Conservation (phyloP, 352 stramenopile species). For the Phytophthora syringae region DNA sequence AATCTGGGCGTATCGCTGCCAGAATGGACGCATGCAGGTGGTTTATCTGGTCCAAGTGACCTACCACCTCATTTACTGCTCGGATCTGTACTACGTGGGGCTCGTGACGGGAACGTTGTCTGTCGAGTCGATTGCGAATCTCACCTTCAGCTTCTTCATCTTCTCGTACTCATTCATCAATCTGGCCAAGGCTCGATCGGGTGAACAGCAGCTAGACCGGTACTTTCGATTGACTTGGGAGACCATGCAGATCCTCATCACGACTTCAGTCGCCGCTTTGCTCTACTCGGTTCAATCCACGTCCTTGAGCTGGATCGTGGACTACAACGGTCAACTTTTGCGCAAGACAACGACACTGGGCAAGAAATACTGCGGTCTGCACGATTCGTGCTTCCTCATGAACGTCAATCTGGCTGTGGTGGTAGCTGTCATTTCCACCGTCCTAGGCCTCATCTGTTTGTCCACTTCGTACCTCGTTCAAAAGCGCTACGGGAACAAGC, state of each 20-base stretch:
- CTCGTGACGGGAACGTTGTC: slow-evolving; percentile 34
- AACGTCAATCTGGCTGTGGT: slow-evolving; percentile 24
- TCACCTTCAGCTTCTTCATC: slow-evolving; percentile 28
- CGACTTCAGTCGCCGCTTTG: slow-evolving; percentile 6
- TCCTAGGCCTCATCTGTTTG: slow-evolving; percentile 5
- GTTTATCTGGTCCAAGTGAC: slow-evolving; percentile 25
- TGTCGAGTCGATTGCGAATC: slow-evolving; percentile 25
- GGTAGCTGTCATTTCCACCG: slow-evolving; percentile 15
- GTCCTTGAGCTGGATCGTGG: slow-evolving; percentile 30
- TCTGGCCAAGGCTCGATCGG: slow-evolving; percentile 28
- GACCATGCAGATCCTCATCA: slow-evolving; percentile 28
- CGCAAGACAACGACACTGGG: slow-evolving; percentile 23
- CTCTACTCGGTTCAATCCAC: slow-evolving; percentile 21
- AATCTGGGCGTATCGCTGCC: no score
- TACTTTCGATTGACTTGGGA: slow-evolving; percentile 42
- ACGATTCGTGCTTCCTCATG: slow-evolving; percentile 39
- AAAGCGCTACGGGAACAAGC: slow-evolving; percentile 22
- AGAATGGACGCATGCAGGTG: slow-evolving; percentile 33
- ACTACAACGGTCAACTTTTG: slow-evolving; percentile 28
- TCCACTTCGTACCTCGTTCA: slow-evolving; percentile 26
- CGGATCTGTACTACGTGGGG: slow-evolving; percentile 26
- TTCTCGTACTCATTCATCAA: slow-evolving; percentile 40
- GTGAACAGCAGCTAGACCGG: slow-evolving; percentile 39
- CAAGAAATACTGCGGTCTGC: slow-evolving; percentile 33
- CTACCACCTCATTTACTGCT: slow-evolving; percentile 27